Evolutionary conservation across 2,329 filamentous ascomycete species (phyloP), one percentile per base, ranked within the genome.

Genomic region (Penicillium sp.): DNA sequence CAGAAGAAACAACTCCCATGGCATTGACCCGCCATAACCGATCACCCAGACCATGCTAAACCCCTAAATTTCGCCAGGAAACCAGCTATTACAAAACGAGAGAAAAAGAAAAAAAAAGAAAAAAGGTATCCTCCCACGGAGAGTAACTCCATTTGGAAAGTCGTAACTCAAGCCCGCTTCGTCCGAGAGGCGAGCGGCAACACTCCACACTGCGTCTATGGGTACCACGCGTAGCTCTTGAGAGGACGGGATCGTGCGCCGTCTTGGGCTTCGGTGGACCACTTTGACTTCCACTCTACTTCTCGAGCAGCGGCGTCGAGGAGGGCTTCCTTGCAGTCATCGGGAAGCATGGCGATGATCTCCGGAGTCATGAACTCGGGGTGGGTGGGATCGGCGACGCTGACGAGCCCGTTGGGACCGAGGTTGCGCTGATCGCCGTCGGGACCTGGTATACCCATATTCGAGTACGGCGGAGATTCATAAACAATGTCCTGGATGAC

Each of bases 271-370:
- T 96, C 90, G 4, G 78, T 75, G 11, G 78, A 78, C 87, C 89
- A 95, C 48, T 75, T 77, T 20, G 67, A 71, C 62, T 86, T 86
- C 86, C 89, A 97, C 38, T 76, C 68, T 45, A 68, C 64, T 64
- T 95, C 87, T 39, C 76, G 73, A 8, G 69, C 68, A 36, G 81
- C 71, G 3, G 87, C 83, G 37, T 77, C 72, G 35, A 88, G 73
- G 47, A 95, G 89, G 0, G 86, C 84, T 25, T 73, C 69, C 25
- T 84, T 78, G 62, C 87, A 93, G 7, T 72, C 68, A 1, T 58
- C 47, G 1, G 72, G 70, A 16, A 75, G 56, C 32, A 70, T 63
- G 10, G 63, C 63, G 5, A 74, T 52, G 28, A 74, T 61, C 17
- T 70, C 67, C 2, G 66, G 53, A 20, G 48, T 57, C 37, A 65